These are phyloP conservation scores for Annulohypoxylon truncatum DNA, from an alignment of 2,329 filamentous ascomycete genomes.

Conservation along the genomic window DNA sequence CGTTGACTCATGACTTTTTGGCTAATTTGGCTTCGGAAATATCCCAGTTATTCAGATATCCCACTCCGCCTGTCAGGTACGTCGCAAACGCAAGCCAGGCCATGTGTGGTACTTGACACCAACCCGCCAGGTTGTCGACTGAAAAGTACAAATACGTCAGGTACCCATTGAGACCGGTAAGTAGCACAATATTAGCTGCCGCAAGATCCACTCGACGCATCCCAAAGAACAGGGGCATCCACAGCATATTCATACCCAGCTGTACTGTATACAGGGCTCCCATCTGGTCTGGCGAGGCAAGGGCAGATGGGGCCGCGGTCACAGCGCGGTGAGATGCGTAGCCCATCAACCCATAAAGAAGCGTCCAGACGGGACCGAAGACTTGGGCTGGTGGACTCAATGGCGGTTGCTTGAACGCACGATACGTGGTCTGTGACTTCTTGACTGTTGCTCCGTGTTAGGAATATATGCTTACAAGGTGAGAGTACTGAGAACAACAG, in stretches of 20 bases:
- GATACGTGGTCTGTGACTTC: slow-evolving; percentile 71
- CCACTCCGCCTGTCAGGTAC: slow-evolving; percentile 79
- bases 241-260: slow-evolving; percentile 84
- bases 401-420: slow-evolving; percentile 74
- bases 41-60: slow-evolving; percentile 76
- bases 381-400: slow-evolving; percentile 69
- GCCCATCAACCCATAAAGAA: slow-evolving; percentile 83
- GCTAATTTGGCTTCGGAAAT: slow-evolving; percentile 54
- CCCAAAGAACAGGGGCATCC: slow-evolving; percentile 95
- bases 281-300: slow-evolving; percentile 62
- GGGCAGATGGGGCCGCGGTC: slow-evolving; percentile 62
- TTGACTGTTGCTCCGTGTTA: slow-evolving; percentile 56
- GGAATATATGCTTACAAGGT: neutral
- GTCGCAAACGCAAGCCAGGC: slow-evolving; percentile 89
- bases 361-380: slow-evolving; percentile 74
- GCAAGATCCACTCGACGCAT: slow-evolving; percentile 78
- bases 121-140: slow-evolving; percentile 78
- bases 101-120: slow-evolving; percentile 82
- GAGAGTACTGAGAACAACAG: neutral
- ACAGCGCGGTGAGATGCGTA: slow-evolving; percentile 87
- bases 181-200: slow-evolving; percentile 77
- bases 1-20: slow-evolving; percentile 28
- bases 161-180: slow-evolving; percentile 78
- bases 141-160: slow-evolving; percentile 80
- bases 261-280: slow-evolving; percentile 88